Percentiles rank a stretch among this genome's conserved stretches.
phyloP scores from a whole-genome alignment of 805 yeast genomes.

The Barnettozyma botsteinii region DNA sequence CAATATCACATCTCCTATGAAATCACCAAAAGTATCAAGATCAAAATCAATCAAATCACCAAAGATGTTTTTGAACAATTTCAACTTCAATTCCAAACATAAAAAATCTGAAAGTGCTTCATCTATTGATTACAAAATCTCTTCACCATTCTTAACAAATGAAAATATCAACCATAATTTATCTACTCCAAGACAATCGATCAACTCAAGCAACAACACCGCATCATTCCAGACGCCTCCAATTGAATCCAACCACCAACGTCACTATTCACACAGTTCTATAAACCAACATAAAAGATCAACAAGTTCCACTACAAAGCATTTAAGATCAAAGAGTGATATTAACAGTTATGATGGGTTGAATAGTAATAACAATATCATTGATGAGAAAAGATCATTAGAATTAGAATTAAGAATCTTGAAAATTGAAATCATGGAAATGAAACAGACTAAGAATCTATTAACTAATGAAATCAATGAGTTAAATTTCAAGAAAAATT shows the following conservation, averaged over 20 bases:
- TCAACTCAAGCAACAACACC: conserved; percentile 15
- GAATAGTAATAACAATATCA: neutral
- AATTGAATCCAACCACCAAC: conserved; percentile 6
- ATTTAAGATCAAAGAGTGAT: conserved; percentile 8
- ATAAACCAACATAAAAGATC: conserved; percentile 1
- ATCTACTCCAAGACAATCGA: conserved; percentile 17
- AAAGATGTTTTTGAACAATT: conserved; percentile 19
- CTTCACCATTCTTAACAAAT: conserved; percentile 19
- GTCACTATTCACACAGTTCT: conserved; percentile 7
- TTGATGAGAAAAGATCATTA: conserved; percentile 18
- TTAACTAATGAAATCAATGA: conserved; percentile 46
- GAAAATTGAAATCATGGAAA: conserved; percentile 35
- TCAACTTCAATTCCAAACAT: conserved; percentile 19
- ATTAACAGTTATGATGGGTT: neutral
- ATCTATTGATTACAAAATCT: conserved; percentile 22
- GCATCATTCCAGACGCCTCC: conserved; percentile 27
- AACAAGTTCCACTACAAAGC: conserved; percentile 1
- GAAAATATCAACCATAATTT: conserved; percentile 9
- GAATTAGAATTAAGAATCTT: conserved; percentile 36
- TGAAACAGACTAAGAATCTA: conserved; percentile 37
- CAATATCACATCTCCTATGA: conserved; percentile 10
- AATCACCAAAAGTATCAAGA: conserved; percentile 10
- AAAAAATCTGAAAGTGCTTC: conserved; percentile 23
- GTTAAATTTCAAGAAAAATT: conserved; percentile 41
- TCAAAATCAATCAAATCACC: conserved; percentile 24